Conservation (phyloP, 2,329 filamentous ascomycete species). For the Diaporthe sp. region DNA sequence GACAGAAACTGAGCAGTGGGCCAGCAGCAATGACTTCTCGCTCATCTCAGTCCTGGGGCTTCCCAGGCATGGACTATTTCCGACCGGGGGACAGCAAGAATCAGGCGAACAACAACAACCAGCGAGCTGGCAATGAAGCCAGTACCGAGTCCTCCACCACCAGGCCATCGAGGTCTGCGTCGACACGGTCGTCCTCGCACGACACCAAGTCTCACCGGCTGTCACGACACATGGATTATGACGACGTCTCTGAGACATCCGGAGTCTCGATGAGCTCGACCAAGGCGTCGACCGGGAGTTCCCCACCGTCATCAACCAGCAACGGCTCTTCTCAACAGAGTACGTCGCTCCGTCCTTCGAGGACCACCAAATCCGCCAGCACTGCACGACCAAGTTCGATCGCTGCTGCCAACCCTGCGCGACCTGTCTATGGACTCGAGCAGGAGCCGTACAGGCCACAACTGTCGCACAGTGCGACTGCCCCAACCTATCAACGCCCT, state of each 20-base stretch:
- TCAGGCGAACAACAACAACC: neutral
- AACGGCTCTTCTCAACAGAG: constrained; percentile 30
- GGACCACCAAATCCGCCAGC: constrained; percentile 22
- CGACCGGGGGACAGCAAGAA: constrained; percentile 19
- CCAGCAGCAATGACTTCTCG: constrained; percentile 36
- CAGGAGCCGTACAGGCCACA: constrained; percentile 28
- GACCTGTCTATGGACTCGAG: constrained; percentile 31
- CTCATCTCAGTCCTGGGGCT: constrained; percentile 32
- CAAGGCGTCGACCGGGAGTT: constrained; percentile 31
- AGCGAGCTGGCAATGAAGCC: constrained; percentile 3
- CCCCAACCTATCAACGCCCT: constrained; percentile 17
- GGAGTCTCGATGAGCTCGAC: constrained; percentile 32
- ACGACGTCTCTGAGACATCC: constrained; percentile 31
- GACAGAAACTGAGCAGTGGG: neutral
- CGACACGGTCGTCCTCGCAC: constrained; percentile 2
- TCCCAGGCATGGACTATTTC: constrained; percentile 33
- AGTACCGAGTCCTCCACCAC: neutral
- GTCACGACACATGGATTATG: constrained; percentile 23
- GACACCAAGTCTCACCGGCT: constrained; percentile 29
- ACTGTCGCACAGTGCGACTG: constrained; percentile 27
- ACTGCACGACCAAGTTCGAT: constrained; percentile 18
- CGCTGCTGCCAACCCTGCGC: constrained; percentile 13
- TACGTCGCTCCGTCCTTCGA: constrained; percentile 22
- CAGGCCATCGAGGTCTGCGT: constrained; percentile 3
- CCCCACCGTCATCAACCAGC: constrained; percentile 19